Percentiles rank a stretch among this genome's conserved stretches.
Evolutionary conservation across 2,329 filamentous ascomycete genomes (phyloP).

Genomic region (Meredithiella fracta): DNA sequence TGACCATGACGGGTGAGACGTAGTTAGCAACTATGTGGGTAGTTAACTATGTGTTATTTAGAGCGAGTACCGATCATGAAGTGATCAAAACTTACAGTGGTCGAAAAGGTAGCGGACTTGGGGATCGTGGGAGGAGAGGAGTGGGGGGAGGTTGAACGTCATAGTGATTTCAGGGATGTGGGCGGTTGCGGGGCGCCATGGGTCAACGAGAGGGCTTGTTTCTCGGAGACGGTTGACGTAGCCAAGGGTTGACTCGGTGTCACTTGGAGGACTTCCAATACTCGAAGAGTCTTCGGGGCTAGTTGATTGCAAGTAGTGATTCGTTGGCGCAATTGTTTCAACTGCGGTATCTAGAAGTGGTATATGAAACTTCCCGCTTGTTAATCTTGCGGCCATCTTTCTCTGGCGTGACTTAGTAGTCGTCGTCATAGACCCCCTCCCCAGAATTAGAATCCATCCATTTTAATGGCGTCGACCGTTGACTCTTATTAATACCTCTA

Average conservation of each 20-base stretch:
- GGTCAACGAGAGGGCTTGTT: constrained; percentile 1
- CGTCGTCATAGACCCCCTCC: too few species aligned
- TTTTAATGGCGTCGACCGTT: neutral
- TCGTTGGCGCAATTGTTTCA: neutral
- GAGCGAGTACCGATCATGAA: neutral
- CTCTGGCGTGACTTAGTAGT: neutral
- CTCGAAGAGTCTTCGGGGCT: neutral
- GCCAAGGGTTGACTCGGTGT: neutral
- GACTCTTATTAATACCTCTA: neutral
- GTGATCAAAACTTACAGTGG: constrained; percentile 10
- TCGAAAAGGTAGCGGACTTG: constrained; percentile 13
- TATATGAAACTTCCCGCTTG: neutral
- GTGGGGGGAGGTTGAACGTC: neutral
- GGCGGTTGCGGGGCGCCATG: neutral
- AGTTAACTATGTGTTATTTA: neutral
- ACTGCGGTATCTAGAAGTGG: constrained; percentile 3
- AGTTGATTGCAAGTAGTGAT: neutral
- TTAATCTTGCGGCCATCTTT: neutral
- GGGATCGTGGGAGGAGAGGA: constrained; percentile 4
- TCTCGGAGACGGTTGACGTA: neutral
- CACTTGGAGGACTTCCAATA: neutral
- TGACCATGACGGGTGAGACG: constrained; percentile 6
- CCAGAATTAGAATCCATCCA: neutral
- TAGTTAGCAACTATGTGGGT: constrained; percentile 3
- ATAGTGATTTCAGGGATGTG: neutral